phyloP scores from a whole-genome alignment of 371 early-diverging fungal genomes.

The Apophysomyces elegans region DNA sequence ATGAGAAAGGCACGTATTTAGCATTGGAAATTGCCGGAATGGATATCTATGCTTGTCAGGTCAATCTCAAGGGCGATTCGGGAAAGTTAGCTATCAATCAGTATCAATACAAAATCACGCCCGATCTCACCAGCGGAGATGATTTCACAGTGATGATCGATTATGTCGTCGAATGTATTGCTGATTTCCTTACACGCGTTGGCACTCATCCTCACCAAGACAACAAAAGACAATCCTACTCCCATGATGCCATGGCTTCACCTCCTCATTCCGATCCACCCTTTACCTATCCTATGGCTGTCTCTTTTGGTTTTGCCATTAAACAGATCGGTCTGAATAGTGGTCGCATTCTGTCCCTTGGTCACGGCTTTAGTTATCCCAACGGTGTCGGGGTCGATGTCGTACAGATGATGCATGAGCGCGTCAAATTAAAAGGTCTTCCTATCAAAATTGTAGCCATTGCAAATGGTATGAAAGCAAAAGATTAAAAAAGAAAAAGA shows the following conservation, averaged over 20 bases:
- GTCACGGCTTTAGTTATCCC: conserved; percentile 50
- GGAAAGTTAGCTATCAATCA: conserved; percentile 55
- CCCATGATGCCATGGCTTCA: no score
- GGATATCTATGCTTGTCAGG: conserved; percentile 56
- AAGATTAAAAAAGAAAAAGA: neutral
- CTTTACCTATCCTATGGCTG: conserved; percentile 39
- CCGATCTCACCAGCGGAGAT: conserved; percentile 72
- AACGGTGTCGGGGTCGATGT: conserved; percentile 48
- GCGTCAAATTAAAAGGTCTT: conserved; percentile 47
- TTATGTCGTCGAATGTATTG: conserved; percentile 51
- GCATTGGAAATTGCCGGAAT: conserved; percentile 92
- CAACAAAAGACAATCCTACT: neutral
- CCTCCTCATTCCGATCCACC: no score
- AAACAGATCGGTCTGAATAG: conserved; percentile 46
- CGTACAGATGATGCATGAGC: conserved; percentile 40
- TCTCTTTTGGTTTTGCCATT: conserved; percentile 51
- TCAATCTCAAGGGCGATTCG: conserved; percentile 51
- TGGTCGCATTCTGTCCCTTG: conserved; percentile 44
- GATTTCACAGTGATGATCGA: conserved; percentile 44
- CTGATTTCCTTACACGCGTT: conserved; percentile 46
- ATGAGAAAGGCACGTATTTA: conserved; percentile 86
- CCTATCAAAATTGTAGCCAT: conserved; percentile 52
- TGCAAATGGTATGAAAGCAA: conserved; percentile 41
- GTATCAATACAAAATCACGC: conserved; percentile 79
- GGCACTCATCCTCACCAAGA: conserved; percentile 13